Percentiles rank a stretch among this genome's conserved stretches.
These are phyloP conservation scores for Phytopythium boreale DNA, from an alignment of 352 stramenopile genomes.

Conservation along the genomic window DNA sequence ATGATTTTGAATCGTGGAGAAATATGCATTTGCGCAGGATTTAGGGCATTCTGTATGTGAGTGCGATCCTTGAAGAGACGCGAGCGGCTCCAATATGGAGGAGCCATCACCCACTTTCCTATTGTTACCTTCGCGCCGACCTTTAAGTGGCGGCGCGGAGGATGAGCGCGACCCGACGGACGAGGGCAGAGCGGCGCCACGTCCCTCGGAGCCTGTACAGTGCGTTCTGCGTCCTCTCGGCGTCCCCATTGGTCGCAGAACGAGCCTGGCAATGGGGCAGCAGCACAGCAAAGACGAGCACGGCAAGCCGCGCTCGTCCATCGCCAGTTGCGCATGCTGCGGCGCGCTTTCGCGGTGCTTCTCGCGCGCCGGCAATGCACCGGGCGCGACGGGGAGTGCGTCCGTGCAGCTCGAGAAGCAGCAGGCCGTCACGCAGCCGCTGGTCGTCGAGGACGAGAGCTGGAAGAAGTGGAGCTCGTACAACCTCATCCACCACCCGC, in stretches of 20 bases:
- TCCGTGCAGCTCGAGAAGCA: constrained; percentile 2
- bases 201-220: too few species aligned
- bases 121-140: too few species aligned
- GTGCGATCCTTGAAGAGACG: constrained; percentile 1
- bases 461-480: constrained; percentile 80
- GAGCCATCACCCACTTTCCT: not conserved
- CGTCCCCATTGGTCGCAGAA: not conserved
- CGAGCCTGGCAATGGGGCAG: not conserved
- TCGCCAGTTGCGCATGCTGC: constrained; percentile 11
- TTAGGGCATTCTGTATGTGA: not conserved
- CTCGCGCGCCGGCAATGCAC: constrained; percentile 6
- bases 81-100: too few species aligned
- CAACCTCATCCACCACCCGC: constrained; percentile 60
- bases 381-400: not conserved
- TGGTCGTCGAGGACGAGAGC: constrained; percentile 80
- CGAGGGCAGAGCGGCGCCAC: too few species aligned
- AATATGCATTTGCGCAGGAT: not conserved
- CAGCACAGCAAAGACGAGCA: constrained; percentile 1
- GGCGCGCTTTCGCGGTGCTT: constrained; percentile 8
- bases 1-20: not conserved
- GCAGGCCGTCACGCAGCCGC: constrained; percentile 31
- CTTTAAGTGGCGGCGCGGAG: not conserved
- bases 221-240: too few species aligned
- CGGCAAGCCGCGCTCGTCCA: not conserved
- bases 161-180: too few species aligned